Base-by-base conservation (phyloP, 129 eudicot species). In the Saussurea involucrata region DNA sequence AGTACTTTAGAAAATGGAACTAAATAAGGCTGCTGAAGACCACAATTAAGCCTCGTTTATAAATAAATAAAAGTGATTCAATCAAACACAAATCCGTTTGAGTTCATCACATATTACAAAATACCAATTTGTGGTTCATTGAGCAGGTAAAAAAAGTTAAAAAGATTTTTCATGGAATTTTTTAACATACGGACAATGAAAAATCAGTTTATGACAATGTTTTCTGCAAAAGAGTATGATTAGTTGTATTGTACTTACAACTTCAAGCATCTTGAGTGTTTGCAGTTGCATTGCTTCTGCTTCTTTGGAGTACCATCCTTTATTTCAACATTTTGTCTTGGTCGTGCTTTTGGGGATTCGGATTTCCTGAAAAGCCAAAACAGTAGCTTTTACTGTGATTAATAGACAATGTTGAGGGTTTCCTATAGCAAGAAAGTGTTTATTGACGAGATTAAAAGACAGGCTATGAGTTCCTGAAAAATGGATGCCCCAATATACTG, bases 301-400 rank as follows among this genome's bases (percentile, higher is more conserved):
- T 89, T 92, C 86, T 92, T 92, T 63, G 97, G 97, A 27, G 95
- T 92, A 25, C 90, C 89, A 63, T 92, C 97, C 63, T 92, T 92
- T 20, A 66, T 85, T 71, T 92, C 97, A 68, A 63, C 77, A 85
- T 29, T 85, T 79, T 77, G 86, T 61, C 95, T 87, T 44, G 92
- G 81, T 6, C 92, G 85, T 60, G 89, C 73, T 82, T 83, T 87
- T 55, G 97, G 97, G 55, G 97, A 89, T 36, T 89, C 97, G 17
- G 89, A 85, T 83, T 92, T 92, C 80, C 97, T 92, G 92, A 68
- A 83, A 69, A 25, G 66, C 70, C 20, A 71, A 55, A 66, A 63
- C 20, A 15, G 11, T 31, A 65, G 61, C 40, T 63, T 49, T 72
- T 49, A 65, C 60, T 71, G 8, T 67, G 46, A 31, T 3, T 34